Evolutionary conservation across 352 stramenopile genomes (phyloP).

Genomic region (Pythium pyrilobum): DNA sequence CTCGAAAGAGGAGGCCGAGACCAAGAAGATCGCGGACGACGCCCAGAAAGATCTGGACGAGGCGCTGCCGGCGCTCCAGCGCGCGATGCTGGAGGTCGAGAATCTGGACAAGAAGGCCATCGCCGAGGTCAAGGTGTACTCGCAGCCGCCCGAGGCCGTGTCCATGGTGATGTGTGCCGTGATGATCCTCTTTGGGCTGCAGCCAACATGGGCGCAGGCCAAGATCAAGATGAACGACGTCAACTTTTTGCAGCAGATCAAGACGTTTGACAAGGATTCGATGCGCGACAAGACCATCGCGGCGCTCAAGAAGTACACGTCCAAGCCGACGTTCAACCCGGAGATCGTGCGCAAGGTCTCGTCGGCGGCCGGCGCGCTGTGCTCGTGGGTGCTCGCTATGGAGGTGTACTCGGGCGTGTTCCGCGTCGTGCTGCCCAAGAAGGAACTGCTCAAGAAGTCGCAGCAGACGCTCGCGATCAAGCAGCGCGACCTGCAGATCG

Average conservation of each 20-base stretch:
- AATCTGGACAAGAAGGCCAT: slow-evolving; percentile 95
- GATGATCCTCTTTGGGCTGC: slow-evolving; percentile 94
- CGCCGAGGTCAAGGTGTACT: slow-evolving; percentile 95
- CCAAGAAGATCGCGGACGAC: slow-evolving; percentile 93
- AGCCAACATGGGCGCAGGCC: slow-evolving; percentile 89
- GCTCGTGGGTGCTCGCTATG: slow-evolving; percentile 91
- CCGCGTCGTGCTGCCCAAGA: slow-evolving; percentile 88
- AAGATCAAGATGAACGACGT: slow-evolving; percentile 94
- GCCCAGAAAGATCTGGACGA: slow-evolving; percentile 94
- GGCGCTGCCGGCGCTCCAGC: slow-evolving; percentile 90
- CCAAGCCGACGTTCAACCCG: slow-evolving; percentile 75
- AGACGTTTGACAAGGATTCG: slow-evolving; percentile 95
- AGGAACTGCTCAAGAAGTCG: slow-evolving; percentile 82
- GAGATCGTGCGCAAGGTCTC: slow-evolving; percentile 91
- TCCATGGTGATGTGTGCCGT: slow-evolving; percentile 93
- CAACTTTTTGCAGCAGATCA: slow-evolving; percentile 93
- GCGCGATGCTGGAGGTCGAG: slow-evolving; percentile 92
- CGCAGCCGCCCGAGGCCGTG: slow-evolving; percentile 88
- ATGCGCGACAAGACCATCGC: slow-evolving; percentile 91
- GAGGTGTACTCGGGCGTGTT: slow-evolving; percentile 88
- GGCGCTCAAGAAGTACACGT: slow-evolving; percentile 94
- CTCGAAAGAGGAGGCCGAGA: slow-evolving; percentile 88
- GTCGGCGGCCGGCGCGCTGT: slow-evolving; percentile 82
- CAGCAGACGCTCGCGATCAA: slow-evolving; percentile 84
- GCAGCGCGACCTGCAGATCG: slow-evolving; percentile 83